These are phyloP conservation scores for Myxozyma kluyveri DNA, from an alignment of 805 yeast species.

Conservation along the genomic window DNA sequence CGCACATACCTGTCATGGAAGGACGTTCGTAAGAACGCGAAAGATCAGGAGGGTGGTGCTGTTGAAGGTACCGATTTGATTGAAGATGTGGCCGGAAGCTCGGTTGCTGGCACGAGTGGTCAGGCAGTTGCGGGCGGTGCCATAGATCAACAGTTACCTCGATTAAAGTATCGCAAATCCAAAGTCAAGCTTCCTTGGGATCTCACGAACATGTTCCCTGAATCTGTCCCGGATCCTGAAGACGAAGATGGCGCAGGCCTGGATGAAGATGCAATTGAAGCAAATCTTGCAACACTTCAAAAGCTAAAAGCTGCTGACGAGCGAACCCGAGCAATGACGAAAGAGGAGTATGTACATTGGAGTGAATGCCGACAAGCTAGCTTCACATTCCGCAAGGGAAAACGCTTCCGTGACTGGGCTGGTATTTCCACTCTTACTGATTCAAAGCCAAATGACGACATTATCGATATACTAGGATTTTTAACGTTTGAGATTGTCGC, in stretches of 20 bases:
- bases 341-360: constrained; percentile 98
- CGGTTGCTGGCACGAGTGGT: constrained; percentile 34
- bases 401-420: constrained; percentile 95
- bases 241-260: constrained; percentile 46
- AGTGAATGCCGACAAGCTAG: constrained; percentile 97
- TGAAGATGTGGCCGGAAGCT: constrained; percentile 48
- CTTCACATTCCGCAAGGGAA: constrained; percentile 91
- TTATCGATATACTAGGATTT: constrained; percentile 91
- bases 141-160: constrained; percentile 36
- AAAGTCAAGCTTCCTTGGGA: constrained; percentile 94
- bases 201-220: constrained; percentile 85
- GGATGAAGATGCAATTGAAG: constrained; percentile 89
- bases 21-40: constrained; percentile 83
- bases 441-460: constrained; percentile 91
- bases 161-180: constrained; percentile 63
- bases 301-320: constrained; percentile 91
- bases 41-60: constrained; percentile 59
- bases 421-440: constrained; percentile 81
- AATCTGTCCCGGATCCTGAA: constrained; percentile 67
- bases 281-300: constrained; percentile 81
- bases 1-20: constrained; percentile 95
- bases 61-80: constrained; percentile 52
- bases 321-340: constrained; percentile 88
- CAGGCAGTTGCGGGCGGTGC: constrained; percentile 24
- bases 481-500: constrained; percentile 96